Conservation (phyloP, 305 asterid species). For the Fraxinus floribunda region DNA sequence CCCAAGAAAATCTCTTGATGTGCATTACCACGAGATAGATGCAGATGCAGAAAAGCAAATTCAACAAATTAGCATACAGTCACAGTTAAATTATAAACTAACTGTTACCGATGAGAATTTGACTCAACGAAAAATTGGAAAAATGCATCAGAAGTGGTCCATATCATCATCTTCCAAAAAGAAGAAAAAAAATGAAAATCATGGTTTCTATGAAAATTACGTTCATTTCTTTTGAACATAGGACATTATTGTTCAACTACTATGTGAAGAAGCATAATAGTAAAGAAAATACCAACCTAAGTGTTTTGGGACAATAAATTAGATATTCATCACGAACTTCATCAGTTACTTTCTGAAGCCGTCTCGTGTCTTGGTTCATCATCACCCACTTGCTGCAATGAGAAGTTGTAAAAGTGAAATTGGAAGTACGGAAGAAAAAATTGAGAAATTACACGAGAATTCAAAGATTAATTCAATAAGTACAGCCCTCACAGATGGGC, state of each 20-base stretch:
- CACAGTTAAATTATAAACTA: not conserved
- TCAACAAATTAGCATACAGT: not conserved
- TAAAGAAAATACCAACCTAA: slow-evolving; percentile 32
- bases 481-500: not conserved
- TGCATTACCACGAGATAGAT: not conserved
- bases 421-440: not conserved
- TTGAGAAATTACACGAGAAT: not conserved
- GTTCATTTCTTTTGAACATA: not conserved
- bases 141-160: not conserved
- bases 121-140: not conserved
- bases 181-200: not conserved
- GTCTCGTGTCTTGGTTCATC: slow-evolving; percentile 94
- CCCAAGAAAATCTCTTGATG: not conserved
- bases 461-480: not conserved
- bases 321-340: slow-evolving; percentile 90
- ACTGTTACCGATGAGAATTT: not conserved
- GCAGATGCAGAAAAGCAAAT: not conserved
- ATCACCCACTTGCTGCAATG: slow-evolving; percentile 94
- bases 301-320: slow-evolving; percentile 69
- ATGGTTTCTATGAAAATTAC: not conserved
- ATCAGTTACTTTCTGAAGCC: slow-evolving; percentile 88
- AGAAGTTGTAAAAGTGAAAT: slow-evolving; percentile 8
- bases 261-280: not conserved
- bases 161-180: not conserved
- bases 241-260: not conserved